Evolutionary conservation across 179 eudicot genomes (phyloP), one percentile per base, ranked within the genome.

Genomic region (Silene coronaria): DNA sequence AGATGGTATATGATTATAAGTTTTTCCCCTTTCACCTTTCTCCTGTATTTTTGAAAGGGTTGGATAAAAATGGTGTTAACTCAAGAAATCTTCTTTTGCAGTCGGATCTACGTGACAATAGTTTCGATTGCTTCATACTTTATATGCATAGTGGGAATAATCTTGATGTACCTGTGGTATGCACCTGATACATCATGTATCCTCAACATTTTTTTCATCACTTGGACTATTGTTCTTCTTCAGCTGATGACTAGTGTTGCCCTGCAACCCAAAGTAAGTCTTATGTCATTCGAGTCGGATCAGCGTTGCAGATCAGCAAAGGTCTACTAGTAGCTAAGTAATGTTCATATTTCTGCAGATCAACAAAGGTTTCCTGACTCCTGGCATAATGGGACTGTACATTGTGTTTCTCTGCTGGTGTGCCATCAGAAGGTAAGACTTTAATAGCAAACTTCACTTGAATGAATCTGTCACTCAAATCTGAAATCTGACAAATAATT

Each of bases 241-340:
- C 91, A 90, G 80, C 72, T 89, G 70, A 90, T 92, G 93, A 90
- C 97, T 22, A 89, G 90, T 76, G 86, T 88, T 55, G 90, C 97
- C 24, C 82, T 85, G 51, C 93, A 92, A 81, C 96, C 90, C 19
- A 90, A 82, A 61, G 97, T 90, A 86, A 74, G 90, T 79, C 42
- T 10, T 13, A 42, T 3, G 13, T 11, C 14, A 10, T 42, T 42
- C 14, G 0, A 3, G 48, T 42, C 13, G 48, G 48, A 42, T 42
- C 48, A 42, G 48, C 11, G 13, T 42, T 42, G 13, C 45, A 11
- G n/a, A n/a, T n/a, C n/a, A n/a, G n/a, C n/a, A 3, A 3, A 42
- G 48, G 48, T 42, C 14, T 42, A 42, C 2, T 10, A 42, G 48
- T 42, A 42, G 48, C 9, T 48, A 23, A 72, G 28, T 72, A 12